These are phyloP conservation scores for Trichosanthes cucumerina DNA, from an alignment of 306 rosid genomes.

Conservation along the genomic window DNA sequence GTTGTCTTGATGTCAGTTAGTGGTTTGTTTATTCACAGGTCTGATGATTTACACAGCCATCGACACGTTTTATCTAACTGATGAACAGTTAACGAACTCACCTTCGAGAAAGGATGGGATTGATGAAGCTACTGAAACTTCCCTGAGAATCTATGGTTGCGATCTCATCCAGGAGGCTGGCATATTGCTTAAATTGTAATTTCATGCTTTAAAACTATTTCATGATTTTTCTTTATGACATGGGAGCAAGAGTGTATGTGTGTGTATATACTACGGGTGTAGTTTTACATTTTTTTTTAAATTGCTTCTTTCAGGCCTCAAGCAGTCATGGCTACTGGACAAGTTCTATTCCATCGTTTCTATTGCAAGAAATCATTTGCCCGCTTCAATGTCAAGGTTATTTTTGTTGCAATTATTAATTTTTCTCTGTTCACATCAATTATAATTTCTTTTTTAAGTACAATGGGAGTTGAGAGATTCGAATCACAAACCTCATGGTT, in stretches of 20 bases:
- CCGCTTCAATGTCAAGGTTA: slow-evolving; percentile 84
- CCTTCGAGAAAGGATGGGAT: slow-evolving; percentile 81
- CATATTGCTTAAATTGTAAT: slow-evolving; percentile 76
- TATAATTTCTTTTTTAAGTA: background rate
- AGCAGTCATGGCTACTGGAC: slow-evolving; percentile 98
- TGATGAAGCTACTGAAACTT: slow-evolving; percentile 66
- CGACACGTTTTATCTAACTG: slow-evolving; percentile 74
- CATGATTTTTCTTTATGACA: background rate
- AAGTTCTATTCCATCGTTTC: slow-evolving; percentile 90
- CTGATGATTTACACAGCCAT: slow-evolving; percentile 81
- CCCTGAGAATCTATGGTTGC: slow-evolving; percentile 82
- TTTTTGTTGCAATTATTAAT: background rate
- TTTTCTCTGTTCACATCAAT: background rate
- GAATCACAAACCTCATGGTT: too few species aligned
- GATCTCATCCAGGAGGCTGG: slow-evolving; percentile 97
- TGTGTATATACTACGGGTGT: background rate
- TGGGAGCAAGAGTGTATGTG: background rate
- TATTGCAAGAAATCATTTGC: slow-evolving; percentile 94
- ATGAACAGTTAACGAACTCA: slow-evolving; percentile 48
- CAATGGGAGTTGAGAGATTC: too few species aligned
- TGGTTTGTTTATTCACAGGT: background rate
- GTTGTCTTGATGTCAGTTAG: background rate
- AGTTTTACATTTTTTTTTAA: slow-evolving; percentile 9
- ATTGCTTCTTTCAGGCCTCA: slow-evolving; percentile 50
- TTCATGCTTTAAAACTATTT: slow-evolving; percentile 7